Evolutionary conservation across 805 yeast genomes (phyloP).

Genomic region (Candida chilensis): DNA sequence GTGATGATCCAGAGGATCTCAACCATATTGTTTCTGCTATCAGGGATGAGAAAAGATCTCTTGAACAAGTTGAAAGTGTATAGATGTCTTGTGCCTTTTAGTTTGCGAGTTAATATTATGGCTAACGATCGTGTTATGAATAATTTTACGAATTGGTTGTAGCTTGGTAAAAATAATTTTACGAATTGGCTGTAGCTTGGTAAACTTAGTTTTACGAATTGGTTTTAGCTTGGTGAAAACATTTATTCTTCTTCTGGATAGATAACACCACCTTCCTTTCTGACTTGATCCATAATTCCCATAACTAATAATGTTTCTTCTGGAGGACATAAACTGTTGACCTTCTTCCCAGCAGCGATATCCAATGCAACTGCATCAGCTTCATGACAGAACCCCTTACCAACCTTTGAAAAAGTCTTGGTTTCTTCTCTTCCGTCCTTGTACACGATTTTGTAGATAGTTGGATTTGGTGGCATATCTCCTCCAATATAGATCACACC

Average conservation of each 20-base stretch:
- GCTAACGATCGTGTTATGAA: too few relatives aligned
- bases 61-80: too few relatives aligned
- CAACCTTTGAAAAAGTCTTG: constrained; percentile 18
- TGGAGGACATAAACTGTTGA: constrained; percentile 26
- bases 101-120: too few relatives aligned
- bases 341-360: constrained; percentile 24
- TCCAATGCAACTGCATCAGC: constrained; percentile 45
- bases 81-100: too few relatives aligned
- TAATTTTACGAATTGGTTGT: too few relatives aligned
- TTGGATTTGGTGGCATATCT: constrained; percentile 19
- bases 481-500: constrained; percentile 6
- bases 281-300: constrained; percentile 36
- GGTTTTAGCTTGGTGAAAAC: not conserved
- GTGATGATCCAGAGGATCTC: too few relatives aligned
- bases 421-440: constrained; percentile 11
- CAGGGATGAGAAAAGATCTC: too few relatives aligned
- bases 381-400: constrained; percentile 44
- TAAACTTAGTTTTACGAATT: not conserved
- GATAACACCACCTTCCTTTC: constrained; percentile 31
- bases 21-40: too few relatives aligned
- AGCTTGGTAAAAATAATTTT: too few relatives aligned
- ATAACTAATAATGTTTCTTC: constrained; percentile 37
- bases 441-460: constrained; percentile 19
- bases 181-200: too few relatives aligned
- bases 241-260: constrained; percentile 27